Evolutionary conservation across 2,329 filamentous ascomycete genomes (phyloP).

Genomic region (Camptophora hylomeconis): DNA sequence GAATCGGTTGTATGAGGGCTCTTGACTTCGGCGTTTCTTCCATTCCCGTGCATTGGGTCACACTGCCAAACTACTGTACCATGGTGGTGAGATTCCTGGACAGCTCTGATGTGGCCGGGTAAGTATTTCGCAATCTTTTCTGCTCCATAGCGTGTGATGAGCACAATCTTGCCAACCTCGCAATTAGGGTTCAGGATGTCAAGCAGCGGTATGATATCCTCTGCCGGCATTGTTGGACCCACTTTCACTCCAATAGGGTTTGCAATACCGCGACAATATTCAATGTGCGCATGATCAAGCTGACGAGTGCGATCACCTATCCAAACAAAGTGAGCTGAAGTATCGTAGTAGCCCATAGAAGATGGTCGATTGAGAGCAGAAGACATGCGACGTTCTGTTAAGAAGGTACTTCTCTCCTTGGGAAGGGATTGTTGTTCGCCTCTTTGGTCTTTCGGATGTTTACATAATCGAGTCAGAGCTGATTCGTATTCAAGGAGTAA

Average conservation of each 20-base stretch:
- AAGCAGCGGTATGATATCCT: constrained; percentile 67
- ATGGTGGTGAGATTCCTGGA: constrained; percentile 59
- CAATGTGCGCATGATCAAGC: constrained; percentile 83
- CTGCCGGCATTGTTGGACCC: constrained; percentile 65
- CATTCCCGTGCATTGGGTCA: constrained; percentile 93
- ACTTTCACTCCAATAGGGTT: constrained; percentile 97
- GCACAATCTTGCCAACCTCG: constrained; percentile 83
- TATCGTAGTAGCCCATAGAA: constrained; percentile 70
- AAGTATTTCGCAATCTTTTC: constrained; percentile 62
- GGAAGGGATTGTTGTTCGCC: constrained; percentile 27
- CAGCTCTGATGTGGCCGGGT: constrained; percentile 74
- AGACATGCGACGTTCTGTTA: constrained; percentile 18
- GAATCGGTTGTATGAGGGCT: constrained; percentile 27
- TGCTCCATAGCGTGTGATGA: constrained; percentile 91
- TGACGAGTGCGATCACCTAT: constrained; percentile 94
- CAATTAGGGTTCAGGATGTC: constrained; percentile 70
- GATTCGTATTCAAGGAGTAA: constrained; percentile 91
- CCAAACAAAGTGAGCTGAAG: constrained; percentile 94
- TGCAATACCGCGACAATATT: constrained; percentile 91
- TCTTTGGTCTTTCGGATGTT: too few species aligned
- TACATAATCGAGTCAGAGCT: constrained; percentile 63
- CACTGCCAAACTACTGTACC: constrained; percentile 81
- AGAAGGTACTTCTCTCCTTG: constrained; percentile 12
- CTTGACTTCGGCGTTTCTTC: constrained; percentile 28
- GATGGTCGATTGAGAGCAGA: constrained; percentile 14